A percentile compares a stretch with the other conserved stretches of the same genome.
Evolutionary conservation across 1,139 yeast genomes (phyloP).

Genomic region (Pneumocystis murina): DNA sequence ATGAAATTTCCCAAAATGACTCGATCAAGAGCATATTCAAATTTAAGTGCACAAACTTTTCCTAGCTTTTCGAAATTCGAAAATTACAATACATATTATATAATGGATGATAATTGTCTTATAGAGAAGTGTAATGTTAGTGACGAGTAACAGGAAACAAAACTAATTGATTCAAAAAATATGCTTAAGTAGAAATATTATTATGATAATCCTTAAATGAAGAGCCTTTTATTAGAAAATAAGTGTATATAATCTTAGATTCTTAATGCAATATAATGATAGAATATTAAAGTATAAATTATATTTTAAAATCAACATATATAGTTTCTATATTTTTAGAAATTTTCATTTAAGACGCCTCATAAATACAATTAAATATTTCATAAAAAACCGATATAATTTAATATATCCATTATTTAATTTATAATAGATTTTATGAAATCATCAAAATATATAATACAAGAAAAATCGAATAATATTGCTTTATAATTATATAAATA

Average conservation of each 20-base stretch:
- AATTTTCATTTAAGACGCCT: not conserved
- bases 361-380: not conserved
- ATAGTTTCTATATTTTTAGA: not conserved
- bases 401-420: too few species aligned
- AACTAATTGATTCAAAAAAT: not conserved
- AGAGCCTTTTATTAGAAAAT: not conserved
- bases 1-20: not conserved
- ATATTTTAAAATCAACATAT: not conserved
- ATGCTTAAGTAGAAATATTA: not conserved
- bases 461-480: too few species aligned
- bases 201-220: not conserved
- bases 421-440: too few species aligned
- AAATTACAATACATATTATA: not conserved
- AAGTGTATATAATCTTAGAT: not conserved
- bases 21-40: not conserved
- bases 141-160: not conserved
- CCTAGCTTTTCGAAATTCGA: not conserved
- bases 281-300: not conserved
- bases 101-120: not conserved
- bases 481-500: too few species aligned
- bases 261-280: not conserved
- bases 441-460: too few species aligned
- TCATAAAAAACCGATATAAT: not conserved
- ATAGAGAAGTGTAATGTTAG: not conserved
- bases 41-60: not conserved